A percentile compares a stretch with the other conserved stretches of the same genome.
These are phyloP conservation scores for Ceratocystiopsis minuta DNA, from an alignment of 2,329 filamentous ascomycete species.

Conservation along the genomic window DNA sequence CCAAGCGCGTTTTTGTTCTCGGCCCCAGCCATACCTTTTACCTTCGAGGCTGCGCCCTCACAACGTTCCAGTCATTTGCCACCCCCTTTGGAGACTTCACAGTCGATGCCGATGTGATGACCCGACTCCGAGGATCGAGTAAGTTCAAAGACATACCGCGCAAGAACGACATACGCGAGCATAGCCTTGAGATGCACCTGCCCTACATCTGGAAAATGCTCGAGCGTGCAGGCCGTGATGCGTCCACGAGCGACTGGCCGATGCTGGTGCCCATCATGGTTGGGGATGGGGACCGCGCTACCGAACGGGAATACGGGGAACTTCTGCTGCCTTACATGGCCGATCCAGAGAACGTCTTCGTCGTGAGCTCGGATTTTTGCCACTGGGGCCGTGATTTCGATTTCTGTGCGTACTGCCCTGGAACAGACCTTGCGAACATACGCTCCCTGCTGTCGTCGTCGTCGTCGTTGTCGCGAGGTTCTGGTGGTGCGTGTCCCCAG, in stretches of 20 bases:
- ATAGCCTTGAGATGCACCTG: constrained; percentile 92
- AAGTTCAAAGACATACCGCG: constrained; percentile 47
- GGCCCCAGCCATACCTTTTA: constrained; percentile 85
- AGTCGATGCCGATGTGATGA: constrained; percentile 41
- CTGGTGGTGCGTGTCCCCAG: constrained; percentile 5
- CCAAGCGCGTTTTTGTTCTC: constrained; percentile 78
- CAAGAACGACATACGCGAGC: constrained; percentile 59
- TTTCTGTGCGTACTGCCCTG: constrained; percentile 60
- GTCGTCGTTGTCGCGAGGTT: constrained; percentile 6
- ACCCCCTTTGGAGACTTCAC: constrained; percentile 57
- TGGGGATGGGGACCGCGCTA: constrained; percentile 47
- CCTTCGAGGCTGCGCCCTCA: constrained; percentile 58
- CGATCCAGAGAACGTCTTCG: constrained; percentile 60
- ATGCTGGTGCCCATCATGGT: constrained; percentile 72
- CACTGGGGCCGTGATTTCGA: constrained; percentile 80
- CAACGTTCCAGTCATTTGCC: constrained; percentile 49
- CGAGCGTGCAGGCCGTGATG: constrained; percentile 24
- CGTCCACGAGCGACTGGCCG: constrained; percentile 33
- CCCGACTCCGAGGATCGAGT: constrained; percentile 29
- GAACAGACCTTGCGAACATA: constrained; percentile 23
- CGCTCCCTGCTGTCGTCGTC: constrained; percentile 16
- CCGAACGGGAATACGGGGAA: constrained; percentile 50
- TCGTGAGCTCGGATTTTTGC: constrained; percentile 90
- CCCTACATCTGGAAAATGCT: constrained; percentile 78
- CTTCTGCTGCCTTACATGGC: constrained; percentile 62